Evolutionary conservation across 371 early-diverging fungal genomes (phyloP).

Genomic region (Mortierella sp.): DNA sequence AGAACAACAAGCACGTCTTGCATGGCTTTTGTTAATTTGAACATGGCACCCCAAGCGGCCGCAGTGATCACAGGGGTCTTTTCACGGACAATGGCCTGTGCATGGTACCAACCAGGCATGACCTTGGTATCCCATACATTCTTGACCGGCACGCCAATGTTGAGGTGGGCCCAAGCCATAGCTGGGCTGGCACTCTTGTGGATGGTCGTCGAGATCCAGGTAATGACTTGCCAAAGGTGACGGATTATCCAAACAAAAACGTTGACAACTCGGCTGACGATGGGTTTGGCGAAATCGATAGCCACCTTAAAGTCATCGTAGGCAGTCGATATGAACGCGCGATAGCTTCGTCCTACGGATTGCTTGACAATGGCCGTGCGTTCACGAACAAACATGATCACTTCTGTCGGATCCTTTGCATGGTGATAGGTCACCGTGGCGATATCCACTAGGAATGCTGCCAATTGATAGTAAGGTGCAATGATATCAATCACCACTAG

Average conservation of each 20-base stretch:
- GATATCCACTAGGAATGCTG: no score
- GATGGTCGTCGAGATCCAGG: slow-evolving; percentile 21
- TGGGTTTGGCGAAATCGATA: slow-evolving; percentile 28
- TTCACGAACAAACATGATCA: no score
- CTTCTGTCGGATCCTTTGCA: no score
- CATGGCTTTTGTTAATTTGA: slow-evolving; percentile 13
- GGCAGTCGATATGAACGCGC: slow-evolving; percentile 30
- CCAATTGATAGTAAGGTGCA: no score
- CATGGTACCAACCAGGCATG: slow-evolving; percentile 6
- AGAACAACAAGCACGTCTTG: slow-evolving; percentile 1
- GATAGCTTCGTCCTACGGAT: slow-evolving; percentile 10
- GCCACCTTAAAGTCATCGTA: slow-evolving; percentile 36
- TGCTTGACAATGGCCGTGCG: background rate
- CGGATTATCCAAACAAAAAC: slow-evolving; percentile 21
- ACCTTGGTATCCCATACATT: slow-evolving; percentile 22
- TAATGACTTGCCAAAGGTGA: slow-evolving; percentile 28
- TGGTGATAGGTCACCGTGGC: no score
- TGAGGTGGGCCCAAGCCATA: slow-evolving; percentile 15
- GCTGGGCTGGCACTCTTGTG: slow-evolving; percentile 8
- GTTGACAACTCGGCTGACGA: slow-evolving; percentile 29
- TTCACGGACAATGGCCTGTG: background rate
- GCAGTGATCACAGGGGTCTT: slow-evolving; percentile 4
- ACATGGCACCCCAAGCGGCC: slow-evolving; percentile 24
- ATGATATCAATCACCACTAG: no score
- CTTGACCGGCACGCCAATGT: slow-evolving; percentile 12